Evolutionary conservation across 2,329 filamentous ascomycete genomes (phyloP).

Genomic region (Myriosclerotinia curreyana): DNA sequence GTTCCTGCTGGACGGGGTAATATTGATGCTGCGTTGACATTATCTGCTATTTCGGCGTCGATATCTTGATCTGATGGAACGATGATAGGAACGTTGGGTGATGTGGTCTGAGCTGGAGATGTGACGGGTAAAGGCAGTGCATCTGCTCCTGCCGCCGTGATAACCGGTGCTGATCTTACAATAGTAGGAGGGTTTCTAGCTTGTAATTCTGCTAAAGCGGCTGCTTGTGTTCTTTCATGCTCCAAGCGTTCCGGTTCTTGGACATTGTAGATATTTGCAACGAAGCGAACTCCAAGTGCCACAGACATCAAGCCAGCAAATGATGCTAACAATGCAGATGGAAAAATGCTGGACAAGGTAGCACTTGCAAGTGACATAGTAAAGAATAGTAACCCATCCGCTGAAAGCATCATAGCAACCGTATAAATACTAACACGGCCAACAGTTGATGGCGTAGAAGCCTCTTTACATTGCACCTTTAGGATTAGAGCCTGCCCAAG

Average conservation of each 20-base stretch:
- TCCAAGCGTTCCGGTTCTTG: constrained; percentile 57
- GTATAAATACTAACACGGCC: constrained; percentile 65
- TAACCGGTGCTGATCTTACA: constrained; percentile 27
- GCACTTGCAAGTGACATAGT: constrained; percentile 54
- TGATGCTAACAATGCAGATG: constrained; percentile 55
- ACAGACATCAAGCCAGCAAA: constrained; percentile 55
- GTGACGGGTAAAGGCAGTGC: constrained; percentile 21
- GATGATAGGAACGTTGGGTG: constrained; percentile 48
- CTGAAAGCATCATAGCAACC: constrained; percentile 58
- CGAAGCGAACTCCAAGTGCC: constrained; percentile 55
- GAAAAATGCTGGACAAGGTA: constrained; percentile 54
- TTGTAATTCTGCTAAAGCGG: constrained; percentile 33
- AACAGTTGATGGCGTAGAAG: constrained; percentile 64
- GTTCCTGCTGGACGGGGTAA: constrained; percentile 28
- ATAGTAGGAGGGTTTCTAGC: constrained; percentile 31
- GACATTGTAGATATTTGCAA: constrained; percentile 58
- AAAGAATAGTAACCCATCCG: constrained; percentile 58
- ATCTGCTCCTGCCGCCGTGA: constrained; percentile 34
- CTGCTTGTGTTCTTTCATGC: constrained; percentile 31
- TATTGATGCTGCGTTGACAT: constrained; percentile 33
- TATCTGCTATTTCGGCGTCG: constrained; percentile 56
- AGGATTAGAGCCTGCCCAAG: constrained; percentile 60
- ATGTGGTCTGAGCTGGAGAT: constrained; percentile 9
- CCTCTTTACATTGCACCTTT: constrained; percentile 63
- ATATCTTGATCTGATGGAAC: constrained; percentile 63